Base-by-base conservation (phyloP, 78 protist genomes). In the Speleostelium caveatum region DNA sequence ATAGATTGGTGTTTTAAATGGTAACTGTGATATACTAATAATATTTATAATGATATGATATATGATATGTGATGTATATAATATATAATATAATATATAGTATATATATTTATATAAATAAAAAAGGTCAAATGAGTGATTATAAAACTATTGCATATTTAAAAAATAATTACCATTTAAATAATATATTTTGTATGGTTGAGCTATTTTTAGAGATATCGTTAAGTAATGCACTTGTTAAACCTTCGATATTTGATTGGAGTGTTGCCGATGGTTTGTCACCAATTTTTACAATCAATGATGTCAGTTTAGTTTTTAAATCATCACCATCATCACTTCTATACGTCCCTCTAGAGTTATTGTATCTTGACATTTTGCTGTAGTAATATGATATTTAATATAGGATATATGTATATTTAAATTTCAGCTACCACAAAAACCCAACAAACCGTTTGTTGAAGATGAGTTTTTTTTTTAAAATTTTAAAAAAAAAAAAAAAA, bases 1-100 rank as follows among this genome's bases (percentile, higher is more conserved):
- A 69, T 83, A 83, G 55, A 83, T 69, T 71, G 91, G 91, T 67
- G 91, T 60, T 69, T 83, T 83, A 60, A 69, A 69, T 22, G 91
- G 66, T 60, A 83, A 69, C 33, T 58, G 68, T 71, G 91, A 56
- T 24, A 83, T 62, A 38, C 91, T 83, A 63, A 7, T 49, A 16
- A 49, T 49, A 16, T 8, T 49, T 49, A 49, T 16, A 16, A 49
- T 16, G 8, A 49, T 8, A 16, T 2, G 2, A 1, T 1, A 60
- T 16, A 60, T 60, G 2, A 10, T 1, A 60, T 22, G 1, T 22
- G 5, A 60, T 26, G 19, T 8, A 1, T 60, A 60, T 62, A 19
- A 28, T 17, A 62, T 12, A 62, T 14, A 28, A 62, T 16, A 55
- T 3, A 22, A 55, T 55, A 55, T 2, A 12, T n/a, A n/a, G n/a